These are phyloP conservation scores for Quercus phellos DNA, from an alignment of 331 rosid species.

Conservation along the genomic window DNA sequence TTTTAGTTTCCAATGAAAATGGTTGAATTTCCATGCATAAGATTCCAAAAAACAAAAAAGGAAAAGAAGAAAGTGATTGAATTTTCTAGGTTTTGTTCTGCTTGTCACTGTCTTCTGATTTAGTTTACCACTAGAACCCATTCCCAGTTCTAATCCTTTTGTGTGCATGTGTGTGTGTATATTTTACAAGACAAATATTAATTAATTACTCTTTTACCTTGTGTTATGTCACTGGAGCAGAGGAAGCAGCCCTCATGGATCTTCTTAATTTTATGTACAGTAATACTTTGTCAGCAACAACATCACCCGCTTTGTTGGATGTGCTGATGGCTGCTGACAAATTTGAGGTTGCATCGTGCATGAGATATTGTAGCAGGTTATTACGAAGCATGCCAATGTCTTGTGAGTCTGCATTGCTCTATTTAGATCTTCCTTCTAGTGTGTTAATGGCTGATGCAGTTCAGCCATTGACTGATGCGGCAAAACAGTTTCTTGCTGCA, in stretches of 20 bases:
- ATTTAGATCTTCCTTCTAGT: conserved; percentile 48
- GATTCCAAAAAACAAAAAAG: background rate
- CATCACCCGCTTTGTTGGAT: conserved; percentile 38
- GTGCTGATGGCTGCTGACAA: conserved; percentile 53
- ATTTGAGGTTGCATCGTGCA: conserved; percentile 50
- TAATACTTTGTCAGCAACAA: conserved; percentile 27
- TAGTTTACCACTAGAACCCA: background rate
- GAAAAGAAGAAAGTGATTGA: background rate
- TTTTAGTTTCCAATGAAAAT: background rate
- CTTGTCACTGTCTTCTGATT: background rate
- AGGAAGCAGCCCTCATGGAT: conserved; percentile 53
- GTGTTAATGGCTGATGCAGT: conserved; percentile 43
- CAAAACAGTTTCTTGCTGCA: conserved; percentile 42
- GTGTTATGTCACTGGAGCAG: conserved; percentile 34
- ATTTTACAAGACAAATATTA: background rate
- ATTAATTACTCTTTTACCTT: background rate
- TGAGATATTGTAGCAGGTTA: conserved; percentile 40
- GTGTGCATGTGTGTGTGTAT: background rate
- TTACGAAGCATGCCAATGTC: conserved; percentile 41
- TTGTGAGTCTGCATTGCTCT: conserved; percentile 41
- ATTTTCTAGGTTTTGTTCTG: background rate
- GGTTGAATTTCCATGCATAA: background rate
- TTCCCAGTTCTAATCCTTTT: background rate
- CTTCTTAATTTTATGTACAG: conserved; percentile 49
- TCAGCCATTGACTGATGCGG: conserved; percentile 44